Evolutionary conservation across 169 alveolate species (phyloP).

Genomic region (Toxoplasma gondii): DNA sequence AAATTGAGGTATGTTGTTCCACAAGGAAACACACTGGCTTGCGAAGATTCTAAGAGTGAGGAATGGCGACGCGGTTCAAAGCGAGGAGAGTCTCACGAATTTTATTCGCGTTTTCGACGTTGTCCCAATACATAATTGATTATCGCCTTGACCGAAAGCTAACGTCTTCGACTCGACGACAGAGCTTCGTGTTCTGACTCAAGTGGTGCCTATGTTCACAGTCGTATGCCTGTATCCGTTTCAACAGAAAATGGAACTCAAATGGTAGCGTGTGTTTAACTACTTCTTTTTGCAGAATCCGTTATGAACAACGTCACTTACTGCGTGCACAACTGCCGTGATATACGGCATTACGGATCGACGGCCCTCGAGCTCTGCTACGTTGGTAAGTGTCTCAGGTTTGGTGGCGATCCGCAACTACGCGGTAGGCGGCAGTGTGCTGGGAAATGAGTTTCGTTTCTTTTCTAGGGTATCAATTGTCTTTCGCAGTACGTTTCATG

Average conservation of each 20-base stretch:
- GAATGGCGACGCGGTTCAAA: too few relatives aligned
- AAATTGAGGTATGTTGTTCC: not conserved
- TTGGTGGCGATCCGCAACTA: not conserved
- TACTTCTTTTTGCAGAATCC: not conserved
- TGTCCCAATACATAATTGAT: too few relatives aligned
- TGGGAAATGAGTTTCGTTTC: not conserved
- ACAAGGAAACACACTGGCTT: too few relatives aligned
- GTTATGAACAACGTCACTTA: constrained; percentile 23
- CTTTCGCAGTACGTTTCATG: not conserved
- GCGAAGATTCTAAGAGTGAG: too few relatives aligned
- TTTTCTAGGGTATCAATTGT: not conserved
- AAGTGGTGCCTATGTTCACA: not conserved
- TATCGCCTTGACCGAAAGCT: too few relatives aligned
- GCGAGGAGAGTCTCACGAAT: too few relatives aligned
- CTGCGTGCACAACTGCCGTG: constrained; percentile 38
- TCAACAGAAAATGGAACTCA: not conserved
- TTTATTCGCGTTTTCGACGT: too few relatives aligned
- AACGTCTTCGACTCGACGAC: too few relatives aligned
- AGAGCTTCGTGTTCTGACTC: too few relatives aligned
- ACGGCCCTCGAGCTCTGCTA: constrained; percentile 58
- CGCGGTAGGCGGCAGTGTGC: not conserved
- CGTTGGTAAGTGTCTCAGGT: constrained; percentile 12
- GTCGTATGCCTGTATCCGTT: not conserved
- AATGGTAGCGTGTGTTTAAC: not conserved
- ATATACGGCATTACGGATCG: constrained; percentile 50